Conservation (phyloP, 495 filamentous ascomycete genomes). For the Chaetomidium leptoderma region DNA sequence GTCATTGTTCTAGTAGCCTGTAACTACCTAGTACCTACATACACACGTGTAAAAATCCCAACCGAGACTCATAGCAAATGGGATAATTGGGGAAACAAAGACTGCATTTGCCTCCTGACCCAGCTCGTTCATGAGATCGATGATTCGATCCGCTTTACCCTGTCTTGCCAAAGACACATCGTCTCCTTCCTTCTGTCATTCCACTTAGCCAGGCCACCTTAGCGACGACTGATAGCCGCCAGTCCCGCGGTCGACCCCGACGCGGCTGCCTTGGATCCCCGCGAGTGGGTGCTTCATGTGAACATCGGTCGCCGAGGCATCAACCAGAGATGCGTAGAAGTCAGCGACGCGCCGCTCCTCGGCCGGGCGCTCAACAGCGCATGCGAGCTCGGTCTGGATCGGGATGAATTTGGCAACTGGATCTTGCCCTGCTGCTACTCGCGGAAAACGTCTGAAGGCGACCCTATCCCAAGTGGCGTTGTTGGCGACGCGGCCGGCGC, state of each 20-base stretch:
- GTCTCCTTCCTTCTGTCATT: too few species aligned
- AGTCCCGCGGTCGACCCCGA: background rate
- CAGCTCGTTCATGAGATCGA: too few species aligned
- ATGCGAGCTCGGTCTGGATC: background rate
- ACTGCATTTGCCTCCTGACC: background rate
- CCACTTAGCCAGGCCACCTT: too few species aligned
- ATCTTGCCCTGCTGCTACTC: background rate
- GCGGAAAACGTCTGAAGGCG: background rate
- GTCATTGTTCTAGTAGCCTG: too few species aligned
- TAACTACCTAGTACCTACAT: background rate
- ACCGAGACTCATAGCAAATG: background rate
- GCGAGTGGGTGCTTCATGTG: background rate
- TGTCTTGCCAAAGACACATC: too few species aligned
- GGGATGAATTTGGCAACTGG: background rate
- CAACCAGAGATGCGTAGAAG: background rate
- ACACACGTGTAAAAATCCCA: background rate
- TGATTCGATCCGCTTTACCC: too few species aligned
- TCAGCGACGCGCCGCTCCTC: background rate
- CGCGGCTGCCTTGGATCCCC: background rate
- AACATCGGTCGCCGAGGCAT: background rate
- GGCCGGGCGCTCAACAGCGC: background rate
- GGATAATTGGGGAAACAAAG: background rate
- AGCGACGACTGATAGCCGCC: background rate
- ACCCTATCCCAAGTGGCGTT: background rate
- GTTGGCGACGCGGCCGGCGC: constrained; percentile 2